These are phyloP conservation scores for Saccharomyces hybrid DNA, from an alignment of 1,139 yeast species.

Conservation along the genomic window DNA sequence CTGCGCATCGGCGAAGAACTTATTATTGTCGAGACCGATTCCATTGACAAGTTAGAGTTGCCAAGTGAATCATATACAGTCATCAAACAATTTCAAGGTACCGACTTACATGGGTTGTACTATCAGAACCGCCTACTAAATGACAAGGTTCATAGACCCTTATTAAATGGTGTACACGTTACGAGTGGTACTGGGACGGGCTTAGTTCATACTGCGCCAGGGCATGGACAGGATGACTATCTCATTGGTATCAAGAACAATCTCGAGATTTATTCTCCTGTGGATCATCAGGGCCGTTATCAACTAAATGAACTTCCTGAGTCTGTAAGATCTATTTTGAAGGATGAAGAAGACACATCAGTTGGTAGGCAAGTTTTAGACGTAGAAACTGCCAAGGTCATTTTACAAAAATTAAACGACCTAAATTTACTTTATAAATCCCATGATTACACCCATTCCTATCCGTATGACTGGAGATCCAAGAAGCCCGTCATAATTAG, in stretches of 20 bases:
- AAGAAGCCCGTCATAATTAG: constrained; percentile 91
- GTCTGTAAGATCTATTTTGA: constrained; percentile 26
- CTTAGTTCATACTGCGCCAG: constrained; percentile 93
- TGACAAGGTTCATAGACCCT: constrained; percentile 40
- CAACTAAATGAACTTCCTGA: constrained; percentile 20
- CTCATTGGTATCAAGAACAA: constrained; percentile 53
- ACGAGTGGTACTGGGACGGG: constrained; percentile 85
- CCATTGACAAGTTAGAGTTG: constrained; percentile 34
- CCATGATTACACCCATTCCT: constrained; percentile 63
- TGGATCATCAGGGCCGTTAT: constrained; percentile 67
- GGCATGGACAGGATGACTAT: constrained; percentile 94
- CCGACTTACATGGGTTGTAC: constrained; percentile 36
- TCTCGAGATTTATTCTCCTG: constrained; percentile 63
- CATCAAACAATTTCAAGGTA: constrained; percentile 37
- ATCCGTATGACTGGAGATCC: constrained; percentile 96
- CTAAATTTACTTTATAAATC: constrained; percentile 43
- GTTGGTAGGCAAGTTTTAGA: constrained; percentile 55
- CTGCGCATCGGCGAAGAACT: constrained; percentile 31
- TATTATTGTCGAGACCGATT: constrained; percentile 41
- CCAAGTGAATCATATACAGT: constrained; percentile 16
- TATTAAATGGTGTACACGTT: constrained; percentile 77
- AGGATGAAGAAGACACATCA: constrained; percentile 38
- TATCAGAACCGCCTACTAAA: constrained; percentile 56
- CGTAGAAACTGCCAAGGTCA: constrained; percentile 43
- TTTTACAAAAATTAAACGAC: constrained; percentile 41